Base-by-base conservation (phyloP, 768 basidiomycete genomes). In the Kwoniella europaea region DNA sequence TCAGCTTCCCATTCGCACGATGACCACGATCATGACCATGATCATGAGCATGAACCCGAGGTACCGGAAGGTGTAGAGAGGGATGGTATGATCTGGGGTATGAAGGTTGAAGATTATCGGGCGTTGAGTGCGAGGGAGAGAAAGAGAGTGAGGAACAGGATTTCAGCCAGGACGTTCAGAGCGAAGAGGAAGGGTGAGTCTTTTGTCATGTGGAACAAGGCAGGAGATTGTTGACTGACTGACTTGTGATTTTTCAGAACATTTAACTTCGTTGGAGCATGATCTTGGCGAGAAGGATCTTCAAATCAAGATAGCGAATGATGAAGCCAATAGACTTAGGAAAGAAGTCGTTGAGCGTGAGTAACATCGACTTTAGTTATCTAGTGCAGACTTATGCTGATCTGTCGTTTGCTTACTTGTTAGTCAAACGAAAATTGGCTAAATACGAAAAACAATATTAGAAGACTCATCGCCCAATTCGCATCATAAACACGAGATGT, bases 1-100 rank as follows among this genome's bases (percentile, higher is more conserved):
- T 55, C 53, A 6, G 29, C 62, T 4, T 69, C 71, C 24, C 65
- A 71, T 67, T 67, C 70, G 6, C 56, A 71, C 43, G 63, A 67
- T 29, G 65, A 64, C 22, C 63, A 62, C 53, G 56, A 73, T 35
- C 63, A 60, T 24, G 71, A 75, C 20, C 69, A 65, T 58, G 72
- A 74, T 43, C 65, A 74, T 42, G 72, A 77, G 10, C 72, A 73
- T 57, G 78, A 79, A 18, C 76, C 75, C 18, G 82, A 79, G 41
- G 77, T 79, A 9, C 71, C 74, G 5, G 79, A 79, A 67, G 82
- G 81, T 42, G 78, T 81, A 10, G 82, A 83, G 59, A 53, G 78
- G 35, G 79, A 83, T 65, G 82, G 82, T 13, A 82, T 81, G 77
- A 83, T 83, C 50, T 83, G 82, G 82, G 82, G 82, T 2, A 82